These are phyloP conservation scores for Evansstolkia leycettana DNA, from an alignment of 495 filamentous ascomycete species.

Conservation along the genomic window DNA sequence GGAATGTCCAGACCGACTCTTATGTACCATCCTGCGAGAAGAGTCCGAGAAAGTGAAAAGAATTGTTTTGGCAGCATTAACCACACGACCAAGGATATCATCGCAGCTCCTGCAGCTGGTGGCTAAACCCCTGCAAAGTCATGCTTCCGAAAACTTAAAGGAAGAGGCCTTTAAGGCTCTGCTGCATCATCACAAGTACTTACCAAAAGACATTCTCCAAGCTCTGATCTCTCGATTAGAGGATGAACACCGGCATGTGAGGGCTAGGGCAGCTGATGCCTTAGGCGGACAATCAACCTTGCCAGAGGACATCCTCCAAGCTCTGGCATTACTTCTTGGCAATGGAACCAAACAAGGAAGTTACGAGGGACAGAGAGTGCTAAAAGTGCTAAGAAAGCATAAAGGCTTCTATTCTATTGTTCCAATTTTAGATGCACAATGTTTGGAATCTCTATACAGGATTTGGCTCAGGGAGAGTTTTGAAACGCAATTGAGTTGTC, in stretches of 20 bases:
- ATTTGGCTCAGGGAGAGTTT: conserved; percentile 2
- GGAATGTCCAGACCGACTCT: conserved; percentile 13
- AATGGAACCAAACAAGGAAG: background rate
- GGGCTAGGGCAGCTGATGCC: background rate
- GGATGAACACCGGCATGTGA: too few relatives aligned
- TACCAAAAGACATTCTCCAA: too few relatives aligned
- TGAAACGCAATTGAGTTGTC: conserved; percentile 1
- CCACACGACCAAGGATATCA: conserved; percentile 7
- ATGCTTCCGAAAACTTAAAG: conserved; percentile 1
- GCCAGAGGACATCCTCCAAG: background rate
- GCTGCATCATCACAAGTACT: too few relatives aligned
- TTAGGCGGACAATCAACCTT: background rate
- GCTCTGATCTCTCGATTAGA: background rate
- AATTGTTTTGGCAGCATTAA: conserved; percentile 8
- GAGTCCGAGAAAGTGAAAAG: conserved; percentile 4
- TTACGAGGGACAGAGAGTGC: background rate
- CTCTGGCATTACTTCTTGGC: background rate
- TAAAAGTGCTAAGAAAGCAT: background rate
- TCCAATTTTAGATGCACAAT: conserved; percentile 1
- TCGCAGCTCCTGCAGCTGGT: conserved; percentile 7
- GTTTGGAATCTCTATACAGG: background rate
- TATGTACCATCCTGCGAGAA: conserved; percentile 8
- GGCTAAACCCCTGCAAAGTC: conserved; percentile 5
- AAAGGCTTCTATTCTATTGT: conserved; percentile 1
- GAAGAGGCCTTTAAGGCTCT: background rate